phyloP scores from a whole-genome alignment of 2,329 filamentous ascomycete species.

The Madurella fahalii region DNA sequence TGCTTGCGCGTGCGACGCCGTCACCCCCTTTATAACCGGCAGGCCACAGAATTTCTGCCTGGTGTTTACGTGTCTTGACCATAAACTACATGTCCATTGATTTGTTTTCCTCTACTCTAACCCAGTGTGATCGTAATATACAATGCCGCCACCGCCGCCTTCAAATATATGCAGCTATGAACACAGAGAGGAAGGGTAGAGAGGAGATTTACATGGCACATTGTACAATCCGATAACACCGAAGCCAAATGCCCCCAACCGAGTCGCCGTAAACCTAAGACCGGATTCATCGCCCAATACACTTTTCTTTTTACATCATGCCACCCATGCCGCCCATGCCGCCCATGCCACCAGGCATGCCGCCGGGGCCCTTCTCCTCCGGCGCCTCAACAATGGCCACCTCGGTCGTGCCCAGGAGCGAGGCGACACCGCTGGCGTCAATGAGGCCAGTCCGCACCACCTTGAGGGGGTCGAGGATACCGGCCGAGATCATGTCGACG shows the following conservation, averaged over 20 bases:
- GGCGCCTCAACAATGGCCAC: conserved; percentile 95
- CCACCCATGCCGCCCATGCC: conserved; percentile 61
- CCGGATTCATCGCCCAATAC: conserved; percentile 20
- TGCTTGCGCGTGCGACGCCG: background rate
- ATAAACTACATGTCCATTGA: conserved; percentile 12
- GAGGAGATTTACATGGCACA: conserved; percentile 37
- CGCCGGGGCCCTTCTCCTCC: conserved; percentile 77
- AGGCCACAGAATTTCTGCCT: conserved; percentile 18
- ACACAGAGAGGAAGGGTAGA: conserved; percentile 30
- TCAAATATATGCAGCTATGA: conserved; percentile 27
- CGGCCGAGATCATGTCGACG: conserved; percentile 94
- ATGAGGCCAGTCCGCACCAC: conserved; percentile 94
- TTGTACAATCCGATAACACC: conserved; percentile 44
- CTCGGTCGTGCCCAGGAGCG: conserved; percentile 94
- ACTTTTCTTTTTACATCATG: conserved; percentile 51
- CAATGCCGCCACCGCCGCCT: conserved; percentile 23
- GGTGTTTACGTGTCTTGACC: too few relatives aligned
- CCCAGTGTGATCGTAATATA: conserved; percentile 28
- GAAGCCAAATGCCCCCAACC: conserved; percentile 45
- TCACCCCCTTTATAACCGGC: background rate
- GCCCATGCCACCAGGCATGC: conserved; percentile 62
- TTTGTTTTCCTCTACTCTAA: conserved; percentile 23
- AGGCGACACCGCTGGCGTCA: conserved; percentile 94
- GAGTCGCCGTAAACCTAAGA: conserved; percentile 30
- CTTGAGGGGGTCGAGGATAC: conserved; percentile 99